These are phyloP conservation scores for Leishmania guyanensis DNA, from an alignment of 208 protist species.

Conservation along the genomic window DNA sequence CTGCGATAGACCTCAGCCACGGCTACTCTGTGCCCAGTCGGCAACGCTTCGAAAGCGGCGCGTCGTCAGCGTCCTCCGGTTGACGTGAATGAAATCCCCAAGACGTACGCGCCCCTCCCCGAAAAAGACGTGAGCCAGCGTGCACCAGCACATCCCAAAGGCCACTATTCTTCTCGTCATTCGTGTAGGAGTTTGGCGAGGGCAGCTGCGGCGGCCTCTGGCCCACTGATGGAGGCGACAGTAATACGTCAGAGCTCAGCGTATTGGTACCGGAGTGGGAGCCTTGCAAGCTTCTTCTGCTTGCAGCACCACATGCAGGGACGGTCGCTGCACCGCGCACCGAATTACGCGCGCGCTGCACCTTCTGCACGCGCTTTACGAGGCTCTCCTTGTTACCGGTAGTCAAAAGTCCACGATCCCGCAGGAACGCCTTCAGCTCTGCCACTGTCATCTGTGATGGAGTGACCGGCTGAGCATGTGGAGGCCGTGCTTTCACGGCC, in stretches of 20 bases:
- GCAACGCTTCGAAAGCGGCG: constrained; percentile 30
- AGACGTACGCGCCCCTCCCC: constrained; percentile 18
- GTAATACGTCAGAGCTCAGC: constrained; percentile 5
- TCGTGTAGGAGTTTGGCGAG: constrained; percentile 15
- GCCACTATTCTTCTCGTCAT: constrained; percentile 20
- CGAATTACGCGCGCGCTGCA: not conserved
- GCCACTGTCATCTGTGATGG: constrained; percentile 39
- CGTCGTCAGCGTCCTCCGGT: not conserved
- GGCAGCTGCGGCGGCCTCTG: constrained; percentile 1
- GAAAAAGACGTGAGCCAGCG: constrained; percentile 43
- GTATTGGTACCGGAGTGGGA: not conserved
- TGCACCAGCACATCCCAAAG: constrained; percentile 53
- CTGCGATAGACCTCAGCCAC: not conserved
- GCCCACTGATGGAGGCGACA: not conserved
- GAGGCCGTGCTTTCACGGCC: not conserved
- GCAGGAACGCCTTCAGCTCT: constrained; percentile 38
- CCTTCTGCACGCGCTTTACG: constrained; percentile 38
- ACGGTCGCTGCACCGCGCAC: no score
- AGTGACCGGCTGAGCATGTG: not conserved
- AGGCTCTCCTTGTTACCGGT: constrained; percentile 59
- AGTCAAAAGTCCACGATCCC: constrained; percentile 38
- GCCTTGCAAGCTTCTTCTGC: not conserved
- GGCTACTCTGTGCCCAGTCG: constrained; percentile 30
- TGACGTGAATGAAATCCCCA: constrained; percentile 2
- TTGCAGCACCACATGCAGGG: not conserved